Evolutionary conservation across 352 stramenopile species (phyloP).

Genomic region (Pythium aristosporum): DNA sequence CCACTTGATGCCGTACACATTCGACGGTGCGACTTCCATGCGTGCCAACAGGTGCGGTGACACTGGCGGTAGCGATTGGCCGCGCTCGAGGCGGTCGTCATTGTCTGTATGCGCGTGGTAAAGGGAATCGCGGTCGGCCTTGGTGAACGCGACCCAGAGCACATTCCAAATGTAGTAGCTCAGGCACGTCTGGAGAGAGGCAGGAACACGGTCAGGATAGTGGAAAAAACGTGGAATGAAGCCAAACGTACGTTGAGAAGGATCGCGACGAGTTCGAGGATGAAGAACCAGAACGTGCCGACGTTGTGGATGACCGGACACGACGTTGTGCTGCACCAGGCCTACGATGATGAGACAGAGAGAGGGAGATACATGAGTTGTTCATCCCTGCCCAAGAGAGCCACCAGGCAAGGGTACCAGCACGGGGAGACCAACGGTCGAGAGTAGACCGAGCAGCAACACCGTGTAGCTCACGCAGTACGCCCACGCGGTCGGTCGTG

Average conservation of each 20-base stretch:
- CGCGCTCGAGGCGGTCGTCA: conserved; percentile 14
- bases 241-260: conserved; percentile 34
- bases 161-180: conserved; percentile 36
- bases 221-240: neutral
- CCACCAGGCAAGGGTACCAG: conserved; percentile 18
- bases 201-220: neutral
- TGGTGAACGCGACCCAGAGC: conserved; percentile 11
- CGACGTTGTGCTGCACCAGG: conserved; percentile 30
- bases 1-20: conserved; percentile 24
- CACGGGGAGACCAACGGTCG: conserved; percentile 30
- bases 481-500: conserved; percentile 1
- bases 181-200: conserved; percentile 30
- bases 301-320: conserved; percentile 31
- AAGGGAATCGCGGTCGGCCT: neutral
- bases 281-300: conserved; percentile 39
- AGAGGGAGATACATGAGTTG: too few relatives aligned
- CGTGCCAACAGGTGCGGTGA: neutral
- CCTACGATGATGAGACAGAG: too few relatives aligned
- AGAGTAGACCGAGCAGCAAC: conserved; percentile 24
- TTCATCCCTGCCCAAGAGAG: too few relatives aligned
- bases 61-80: neutral
- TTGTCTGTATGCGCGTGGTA: conserved; percentile 7
- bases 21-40: conserved; percentile 18
- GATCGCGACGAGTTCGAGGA: conserved; percentile 36
- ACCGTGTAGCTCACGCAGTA: conserved; percentile 16